Evolutionary conservation across 176 grass and related monocot genomes (phyloP).

Genomic region (Urochloa ruziziensis): DNA sequence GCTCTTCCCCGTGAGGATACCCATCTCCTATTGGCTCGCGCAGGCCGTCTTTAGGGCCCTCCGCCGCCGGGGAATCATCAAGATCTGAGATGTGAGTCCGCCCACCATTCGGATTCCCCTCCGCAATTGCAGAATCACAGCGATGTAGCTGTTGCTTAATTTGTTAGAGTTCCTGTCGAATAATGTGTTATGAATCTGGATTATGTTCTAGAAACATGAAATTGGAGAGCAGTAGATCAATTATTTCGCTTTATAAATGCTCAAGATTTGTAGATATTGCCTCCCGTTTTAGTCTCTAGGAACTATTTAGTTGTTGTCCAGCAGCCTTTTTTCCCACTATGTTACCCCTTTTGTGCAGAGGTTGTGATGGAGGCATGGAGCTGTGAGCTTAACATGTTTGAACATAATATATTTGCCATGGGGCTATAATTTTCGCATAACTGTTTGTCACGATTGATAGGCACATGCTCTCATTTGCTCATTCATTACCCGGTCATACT

Average conservation of each 20-base stretch:
- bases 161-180: background rate
- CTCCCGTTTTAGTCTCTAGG: background rate
- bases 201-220: background rate
- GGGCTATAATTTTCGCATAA: background rate
- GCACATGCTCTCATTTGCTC: background rate
- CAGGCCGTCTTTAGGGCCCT: constrained; percentile 70
- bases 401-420: background rate
- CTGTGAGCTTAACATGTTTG: background rate
- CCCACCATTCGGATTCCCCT: constrained; percentile 1
- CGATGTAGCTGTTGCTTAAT: background rate
- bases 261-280: background rate
- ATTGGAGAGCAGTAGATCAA: background rate
- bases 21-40: constrained; percentile 85
- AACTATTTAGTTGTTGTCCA: background rate
- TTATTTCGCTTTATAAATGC: background rate
- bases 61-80: constrained; percentile 70
- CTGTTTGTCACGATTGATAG: background rate
- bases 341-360: background rate
- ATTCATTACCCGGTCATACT: background rate
- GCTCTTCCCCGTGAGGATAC: constrained; percentile 75
- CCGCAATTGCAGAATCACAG: constrained; percentile 13
- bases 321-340: background rate
- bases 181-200: background rate
- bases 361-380: background rate
- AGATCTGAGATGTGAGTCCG: constrained; percentile 57